These are phyloP conservation scores for Truncatella angustata DNA, from an alignment of 2,329 filamentous ascomycete genomes.

Conservation along the genomic window DNA sequence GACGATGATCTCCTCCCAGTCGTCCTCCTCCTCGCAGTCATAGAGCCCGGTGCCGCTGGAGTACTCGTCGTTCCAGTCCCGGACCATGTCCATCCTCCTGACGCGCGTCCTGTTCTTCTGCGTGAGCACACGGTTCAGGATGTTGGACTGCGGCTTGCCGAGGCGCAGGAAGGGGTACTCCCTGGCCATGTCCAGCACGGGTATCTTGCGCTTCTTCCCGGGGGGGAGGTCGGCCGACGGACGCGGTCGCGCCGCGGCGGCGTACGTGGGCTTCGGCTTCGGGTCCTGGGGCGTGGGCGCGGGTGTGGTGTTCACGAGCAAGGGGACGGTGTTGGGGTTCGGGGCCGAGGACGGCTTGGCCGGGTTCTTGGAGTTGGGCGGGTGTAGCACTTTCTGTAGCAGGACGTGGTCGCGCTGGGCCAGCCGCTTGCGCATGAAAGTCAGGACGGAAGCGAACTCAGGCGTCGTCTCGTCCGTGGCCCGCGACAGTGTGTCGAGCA, in stretches of 20 bases:
- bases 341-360: conserved; percentile 16
- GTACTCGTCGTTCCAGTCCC: conserved; percentile 38
- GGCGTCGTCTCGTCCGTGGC: conserved; percentile 13
- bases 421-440: conserved; percentile 39
- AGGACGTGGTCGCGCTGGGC: conserved; percentile 25
- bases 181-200: conserved; percentile 53
- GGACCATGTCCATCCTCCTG: conserved; percentile 34
- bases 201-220: conserved; percentile 51
- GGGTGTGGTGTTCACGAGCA: conserved; percentile 28
- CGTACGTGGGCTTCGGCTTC: conserved; percentile 40
- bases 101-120: conserved; percentile 47
- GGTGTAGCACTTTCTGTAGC: conserved; percentile 16
- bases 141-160: conserved; percentile 61
- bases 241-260: conserved; percentile 42
- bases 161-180: conserved; percentile 65
- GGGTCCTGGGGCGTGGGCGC: conserved; percentile 33
- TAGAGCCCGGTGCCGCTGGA: conserved; percentile 10
- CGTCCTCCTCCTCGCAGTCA: conserved; percentile 40
- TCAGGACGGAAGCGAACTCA: conserved; percentile 40
- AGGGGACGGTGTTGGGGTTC: conserved; percentile 20
- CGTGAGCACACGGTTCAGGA: conserved; percentile 57
- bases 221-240: conserved; percentile 49
- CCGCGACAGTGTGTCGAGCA: conserved; percentile 20
- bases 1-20: conserved; percentile 32
- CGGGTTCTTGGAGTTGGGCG: conserved; percentile 16